These are phyloP conservation scores for Anethum foeniculum DNA, from an alignment of 140 eudicot species.

Conservation along the genomic window DNA sequence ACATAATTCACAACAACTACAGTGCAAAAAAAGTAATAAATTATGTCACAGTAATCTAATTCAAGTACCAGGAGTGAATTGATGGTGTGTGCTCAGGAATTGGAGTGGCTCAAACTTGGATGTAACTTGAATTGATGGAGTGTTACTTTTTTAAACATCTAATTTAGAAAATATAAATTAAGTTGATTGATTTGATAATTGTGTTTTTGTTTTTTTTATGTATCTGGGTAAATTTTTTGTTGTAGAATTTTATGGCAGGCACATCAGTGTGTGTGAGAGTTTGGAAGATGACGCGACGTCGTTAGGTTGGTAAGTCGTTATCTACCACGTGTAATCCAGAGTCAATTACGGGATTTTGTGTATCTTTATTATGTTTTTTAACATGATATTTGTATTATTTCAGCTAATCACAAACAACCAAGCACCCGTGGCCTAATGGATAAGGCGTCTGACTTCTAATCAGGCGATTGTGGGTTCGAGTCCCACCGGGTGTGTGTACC, in stretches of 20 bases:
- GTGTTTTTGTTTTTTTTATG: not conserved
- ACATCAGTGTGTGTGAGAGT: not conserved
- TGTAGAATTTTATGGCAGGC: not conserved
- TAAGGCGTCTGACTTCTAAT: slow-evolving; percentile 99
- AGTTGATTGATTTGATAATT: not conserved
- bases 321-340: not conserved
- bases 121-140: not conserved
- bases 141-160: not conserved
- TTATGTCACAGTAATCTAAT: not conserved
- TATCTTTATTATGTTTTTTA: not conserved
- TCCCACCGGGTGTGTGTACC: slow-evolving; percentile 88
- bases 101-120: not conserved
- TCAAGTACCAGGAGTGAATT: not conserved
- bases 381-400: rapidly evolving
- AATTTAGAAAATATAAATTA: not conserved
- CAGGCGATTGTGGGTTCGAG: slow-evolving; percentile 99
- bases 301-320: not conserved
- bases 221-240: not conserved
- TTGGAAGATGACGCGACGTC: not conserved
- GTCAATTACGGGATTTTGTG: slow-evolving; percentile 3
- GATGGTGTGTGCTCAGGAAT: not conserved
- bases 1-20: not conserved
- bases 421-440: slow-evolving; percentile 97
- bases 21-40: not conserved
- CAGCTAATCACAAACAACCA: not conserved